Evolutionary conservation across 148 eudicot species (phyloP).

Genomic region (Heliamphora exappendiculata): DNA sequence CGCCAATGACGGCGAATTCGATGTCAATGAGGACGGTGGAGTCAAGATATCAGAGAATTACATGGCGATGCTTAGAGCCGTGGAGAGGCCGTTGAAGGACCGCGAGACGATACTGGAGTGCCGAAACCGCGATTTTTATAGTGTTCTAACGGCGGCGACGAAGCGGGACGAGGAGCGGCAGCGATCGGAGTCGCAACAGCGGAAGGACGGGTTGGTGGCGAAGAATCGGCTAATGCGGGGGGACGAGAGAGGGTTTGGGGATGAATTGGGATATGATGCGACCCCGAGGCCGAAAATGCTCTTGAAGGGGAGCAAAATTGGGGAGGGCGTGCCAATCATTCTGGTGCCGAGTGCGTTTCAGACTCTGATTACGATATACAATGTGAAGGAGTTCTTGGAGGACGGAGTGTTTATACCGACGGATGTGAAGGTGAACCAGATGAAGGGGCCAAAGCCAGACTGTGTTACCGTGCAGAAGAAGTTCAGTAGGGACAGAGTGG

Average conservation of each 20-base stretch:
- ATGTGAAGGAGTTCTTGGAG: slow-evolving; percentile 96
- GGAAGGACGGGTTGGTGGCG: slow-evolving; percentile 69
- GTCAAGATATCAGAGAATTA: slow-evolving; percentile 22
- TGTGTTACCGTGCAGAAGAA: slow-evolving; percentile 96
- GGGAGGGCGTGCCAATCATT: slow-evolving; percentile 94
- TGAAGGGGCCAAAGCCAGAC: slow-evolving; percentile 84
- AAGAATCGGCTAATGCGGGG: slow-evolving; percentile 39
- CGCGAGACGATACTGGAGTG: slow-evolving; percentile 52
- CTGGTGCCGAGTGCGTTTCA: slow-evolving; percentile 83
- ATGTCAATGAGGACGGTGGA: slow-evolving; percentile 11
- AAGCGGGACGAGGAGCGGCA: slow-evolving; percentile 78
- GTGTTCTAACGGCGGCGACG: slow-evolving; percentile 41
- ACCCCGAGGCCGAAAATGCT: slow-evolving; percentile 51
- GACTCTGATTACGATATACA: slow-evolving; percentile 84
- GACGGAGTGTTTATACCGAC: slow-evolving; percentile 83
- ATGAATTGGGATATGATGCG: slow-evolving; percentile 34
- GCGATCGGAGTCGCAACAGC: slow-evolving; percentile 53
- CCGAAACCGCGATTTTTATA: slow-evolving; percentile 54
- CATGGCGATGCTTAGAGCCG: slow-evolving; percentile 31
- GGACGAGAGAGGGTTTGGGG: slow-evolving; percentile 46
- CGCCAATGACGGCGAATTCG: slow-evolving; percentile 5
- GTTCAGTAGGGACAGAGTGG: slow-evolving; percentile 83
- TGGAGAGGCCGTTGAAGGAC: slow-evolving; percentile 69
- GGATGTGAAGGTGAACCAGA: slow-evolving; percentile 78
- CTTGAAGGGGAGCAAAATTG: slow-evolving; percentile 54